Percentiles rank a stretch among this genome's conserved stretches.
Conservation (phyloP, 2,329 filamentous ascomycete species). For the Alternaria incomplexa region DNA sequence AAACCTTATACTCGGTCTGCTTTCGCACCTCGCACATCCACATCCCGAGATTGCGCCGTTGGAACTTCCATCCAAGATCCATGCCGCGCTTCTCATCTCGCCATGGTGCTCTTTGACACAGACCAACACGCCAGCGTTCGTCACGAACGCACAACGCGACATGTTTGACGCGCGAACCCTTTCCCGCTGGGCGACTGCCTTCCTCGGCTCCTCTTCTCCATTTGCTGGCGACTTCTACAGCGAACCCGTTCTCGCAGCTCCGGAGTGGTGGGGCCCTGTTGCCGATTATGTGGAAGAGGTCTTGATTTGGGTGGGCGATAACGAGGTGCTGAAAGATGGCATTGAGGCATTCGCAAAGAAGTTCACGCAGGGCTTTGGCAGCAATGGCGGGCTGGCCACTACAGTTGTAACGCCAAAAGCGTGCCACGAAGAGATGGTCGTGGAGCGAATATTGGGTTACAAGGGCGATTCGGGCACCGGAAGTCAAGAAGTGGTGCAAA, state of each 20-base stretch:
- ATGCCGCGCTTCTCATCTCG: conserved; percentile 60
- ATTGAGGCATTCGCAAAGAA: conserved; percentile 59
- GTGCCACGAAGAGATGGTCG: conserved; percentile 52
- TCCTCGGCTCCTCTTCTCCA: conserved; percentile 51
- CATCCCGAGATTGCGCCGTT: conserved; percentile 59
- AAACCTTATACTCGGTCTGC: conserved; percentile 54
- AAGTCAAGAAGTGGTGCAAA: conserved; percentile 45
- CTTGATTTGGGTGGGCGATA: conserved; percentile 60
- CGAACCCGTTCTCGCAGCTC: conserved; percentile 56
- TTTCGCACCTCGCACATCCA: conserved; percentile 63
- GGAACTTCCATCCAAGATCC: conserved; percentile 51
- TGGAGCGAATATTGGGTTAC: conserved; percentile 50
- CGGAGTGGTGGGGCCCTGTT: conserved; percentile 61
- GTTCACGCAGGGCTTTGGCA: conserved; percentile 51
- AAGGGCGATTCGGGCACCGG: conserved; percentile 44
- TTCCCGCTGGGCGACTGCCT: conserved; percentile 56
- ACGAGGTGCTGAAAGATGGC: conserved; percentile 63
- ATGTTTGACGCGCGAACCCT: conserved; percentile 53
- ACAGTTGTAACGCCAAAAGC: conserved; percentile 47
- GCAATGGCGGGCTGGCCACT: conserved; percentile 37
- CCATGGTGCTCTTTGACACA: conserved; percentile 63
- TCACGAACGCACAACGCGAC: conserved; percentile 59
- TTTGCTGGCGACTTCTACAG: conserved; percentile 62
- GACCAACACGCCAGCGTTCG: conserved; percentile 51
- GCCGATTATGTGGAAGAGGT: conserved; percentile 54